Percentiles rank a stretch among this genome's conserved stretches.
These are phyloP conservation scores for Lactifluus volemus DNA, from an alignment of 768 basidiomycete species.

Conservation along the genomic window DNA sequence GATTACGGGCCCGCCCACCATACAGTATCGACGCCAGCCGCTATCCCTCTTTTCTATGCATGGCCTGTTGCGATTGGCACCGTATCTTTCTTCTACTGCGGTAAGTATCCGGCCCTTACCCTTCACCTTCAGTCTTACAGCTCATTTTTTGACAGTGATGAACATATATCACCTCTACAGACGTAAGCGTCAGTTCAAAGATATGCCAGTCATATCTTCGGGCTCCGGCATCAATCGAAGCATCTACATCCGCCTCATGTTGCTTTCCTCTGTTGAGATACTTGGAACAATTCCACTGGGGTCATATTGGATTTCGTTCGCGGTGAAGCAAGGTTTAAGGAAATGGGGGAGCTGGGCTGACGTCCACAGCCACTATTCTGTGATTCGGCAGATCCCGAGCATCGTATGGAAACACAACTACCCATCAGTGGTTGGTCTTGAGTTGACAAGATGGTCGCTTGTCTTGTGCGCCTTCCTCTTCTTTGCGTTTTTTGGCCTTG, in stretches of 20 bases:
- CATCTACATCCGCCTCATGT: constrained; percentile 38
- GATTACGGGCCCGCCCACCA: constrained; percentile 37
- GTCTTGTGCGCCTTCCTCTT: constrained; percentile 35
- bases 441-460: constrained; percentile 35
- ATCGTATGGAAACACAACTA: constrained; percentile 30
- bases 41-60: constrained; percentile 27
- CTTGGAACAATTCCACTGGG: constrained; percentile 26
- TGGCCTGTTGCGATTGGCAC: constrained; percentile 22
- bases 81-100: constrained; percentile 29
- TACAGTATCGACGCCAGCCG: constrained; percentile 25
- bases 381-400: constrained; percentile 31
- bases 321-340: constrained; percentile 15
- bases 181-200: constrained; percentile 23
- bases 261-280: constrained; percentile 26
- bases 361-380: constrained; percentile 40
- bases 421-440: constrained; percentile 17
- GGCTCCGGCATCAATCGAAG: constrained; percentile 32
- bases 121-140: background rate
- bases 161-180: constrained; percentile 23
- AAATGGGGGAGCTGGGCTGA: constrained; percentile 41
- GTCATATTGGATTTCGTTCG: no score
- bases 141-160: constrained; percentile 17
- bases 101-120: constrained; percentile 24
- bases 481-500: constrained; percentile 47
- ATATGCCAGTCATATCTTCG: constrained; percentile 21